phyloP scores from a whole-genome alignment of 768 basidiomycete genomes.

The Amanita fuliginea region DNA sequence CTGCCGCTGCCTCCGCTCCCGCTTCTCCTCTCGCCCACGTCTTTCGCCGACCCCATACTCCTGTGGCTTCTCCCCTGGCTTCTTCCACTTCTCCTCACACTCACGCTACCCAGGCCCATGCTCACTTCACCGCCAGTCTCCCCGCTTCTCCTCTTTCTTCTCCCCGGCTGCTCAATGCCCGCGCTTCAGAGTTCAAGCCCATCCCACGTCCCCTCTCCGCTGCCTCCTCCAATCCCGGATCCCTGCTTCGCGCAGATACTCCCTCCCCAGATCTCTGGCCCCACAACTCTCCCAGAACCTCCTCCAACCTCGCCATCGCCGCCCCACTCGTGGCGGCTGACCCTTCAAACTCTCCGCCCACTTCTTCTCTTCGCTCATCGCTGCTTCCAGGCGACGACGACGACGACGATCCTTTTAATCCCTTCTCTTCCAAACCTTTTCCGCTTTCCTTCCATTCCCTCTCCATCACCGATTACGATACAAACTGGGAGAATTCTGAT shows the following conservation, averaged over 20 bases:
- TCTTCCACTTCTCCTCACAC: constrained; percentile 30
- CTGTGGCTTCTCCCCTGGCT: constrained; percentile 67
- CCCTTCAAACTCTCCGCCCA: constrained; percentile 39
- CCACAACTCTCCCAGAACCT: constrained; percentile 55
- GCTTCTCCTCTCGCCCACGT: constrained; percentile 65
- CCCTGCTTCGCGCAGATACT: constrained; percentile 56
- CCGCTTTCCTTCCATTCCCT: constrained; percentile 54
- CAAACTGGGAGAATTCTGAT: constrained; percentile 43
- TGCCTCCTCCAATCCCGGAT: constrained; percentile 50
- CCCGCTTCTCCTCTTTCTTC: constrained; percentile 80
- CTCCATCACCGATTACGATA: constrained; percentile 53
- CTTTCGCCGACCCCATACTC: constrained; percentile 74
- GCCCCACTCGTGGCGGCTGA: constrained; percentile 82
- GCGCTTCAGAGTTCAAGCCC: constrained; percentile 84
- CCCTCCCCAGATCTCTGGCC: constrained; percentile 91
- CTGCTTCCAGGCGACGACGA: constrained; percentile 48
- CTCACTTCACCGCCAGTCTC: constrained; percentile 69
- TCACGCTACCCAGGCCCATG: constrained; percentile 40
- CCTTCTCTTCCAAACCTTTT: constrained; percentile 42
- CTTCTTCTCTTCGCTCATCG: constrained; percentile 56
- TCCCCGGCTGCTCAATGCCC: constrained; percentile 79
- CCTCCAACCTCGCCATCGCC: constrained; percentile 85
- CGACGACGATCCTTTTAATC: constrained; percentile 82
- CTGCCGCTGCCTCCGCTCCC: constrained; percentile 61
- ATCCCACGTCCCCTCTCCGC: constrained; percentile 73